Percentiles rank a stretch among this genome's conserved stretches.
phyloP scores from a whole-genome alignment of 1,284 basidiomycete species.

The Puccinia triticina region DNA sequence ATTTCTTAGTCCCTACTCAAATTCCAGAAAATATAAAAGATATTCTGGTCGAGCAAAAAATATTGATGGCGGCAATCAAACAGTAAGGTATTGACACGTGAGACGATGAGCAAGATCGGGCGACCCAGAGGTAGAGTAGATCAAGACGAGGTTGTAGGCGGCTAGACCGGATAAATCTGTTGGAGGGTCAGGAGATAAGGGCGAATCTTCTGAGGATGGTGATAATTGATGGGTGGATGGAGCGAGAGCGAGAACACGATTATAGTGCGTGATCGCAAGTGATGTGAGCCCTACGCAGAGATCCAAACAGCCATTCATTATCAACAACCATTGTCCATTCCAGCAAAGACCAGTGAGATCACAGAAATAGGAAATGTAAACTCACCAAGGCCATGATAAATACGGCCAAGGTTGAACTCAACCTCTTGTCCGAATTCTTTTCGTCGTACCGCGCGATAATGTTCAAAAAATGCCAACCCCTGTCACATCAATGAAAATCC shows the following conservation, averaged over 20 bases:
- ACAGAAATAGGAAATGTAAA: conserved; percentile 48
- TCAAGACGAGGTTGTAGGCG: conserved; percentile 82
- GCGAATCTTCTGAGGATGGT: background rate
- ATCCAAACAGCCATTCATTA: background rate
- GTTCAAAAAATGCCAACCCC: conserved; percentile 78
- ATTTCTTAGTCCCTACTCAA: background rate
- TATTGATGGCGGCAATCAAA: conserved; percentile 45
- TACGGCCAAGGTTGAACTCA: conserved; percentile 87
- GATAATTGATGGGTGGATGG: conserved; percentile 60
- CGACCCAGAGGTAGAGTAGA: conserved; percentile 77
- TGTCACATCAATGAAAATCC: conserved; percentile 59
- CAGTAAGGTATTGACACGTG: conserved; percentile 55
- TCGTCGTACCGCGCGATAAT: conserved; percentile 70
- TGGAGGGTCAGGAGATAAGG: background rate
- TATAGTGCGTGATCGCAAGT: conserved; percentile 80
- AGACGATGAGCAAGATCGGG: conserved; percentile 61
- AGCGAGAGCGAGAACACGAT: conserved; percentile 66
- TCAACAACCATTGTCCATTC: background rate
- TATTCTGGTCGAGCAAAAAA: background rate
- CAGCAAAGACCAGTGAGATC: background rate
- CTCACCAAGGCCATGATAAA: conserved; percentile 84
- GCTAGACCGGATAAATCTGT: conserved; percentile 65
- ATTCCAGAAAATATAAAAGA: background rate
- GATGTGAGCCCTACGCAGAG: conserved; percentile 70
- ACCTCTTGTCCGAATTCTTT: conserved; percentile 65